phyloP scores from a whole-genome alignment of 495 filamentous ascomycete genomes.

The Clohesyomyces aquaticus region DNA sequence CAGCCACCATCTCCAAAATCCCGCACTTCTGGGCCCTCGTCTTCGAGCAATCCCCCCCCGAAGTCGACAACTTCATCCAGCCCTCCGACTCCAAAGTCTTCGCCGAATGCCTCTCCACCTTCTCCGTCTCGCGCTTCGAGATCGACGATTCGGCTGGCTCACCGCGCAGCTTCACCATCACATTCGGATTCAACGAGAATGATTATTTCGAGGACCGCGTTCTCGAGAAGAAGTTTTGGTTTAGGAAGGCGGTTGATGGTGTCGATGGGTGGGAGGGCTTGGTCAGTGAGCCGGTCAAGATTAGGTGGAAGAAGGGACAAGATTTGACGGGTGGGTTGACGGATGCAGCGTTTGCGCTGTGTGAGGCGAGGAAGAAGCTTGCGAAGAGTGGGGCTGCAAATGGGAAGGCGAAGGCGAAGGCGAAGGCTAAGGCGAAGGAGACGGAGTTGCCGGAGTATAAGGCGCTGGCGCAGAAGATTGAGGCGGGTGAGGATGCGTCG shows the following conservation, averaged over 20 bases:
- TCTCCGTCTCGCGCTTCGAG: slow-evolving; percentile 79
- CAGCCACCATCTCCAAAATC: slow-evolving; percentile 67
- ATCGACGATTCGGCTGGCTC: slow-evolving; percentile 61
- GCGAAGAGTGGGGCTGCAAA: too few species aligned
- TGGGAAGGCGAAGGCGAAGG: slow-evolving; percentile 32
- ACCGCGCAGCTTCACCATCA: slow-evolving; percentile 66
- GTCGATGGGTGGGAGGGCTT: slow-evolving; percentile 72
- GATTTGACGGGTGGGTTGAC: slow-evolving; percentile 83
- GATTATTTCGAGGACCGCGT: slow-evolving; percentile 72
- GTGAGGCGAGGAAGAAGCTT: slow-evolving; percentile 64
- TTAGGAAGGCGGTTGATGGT: slow-evolving; percentile 57
- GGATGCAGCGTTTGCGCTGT: slow-evolving; percentile 67
- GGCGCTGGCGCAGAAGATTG: slow-evolving; percentile 59
- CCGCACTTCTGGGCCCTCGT: slow-evolving; percentile 88
- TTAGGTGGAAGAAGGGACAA: slow-evolving; percentile 83
- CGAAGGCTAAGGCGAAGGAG: slow-evolving; percentile 16
- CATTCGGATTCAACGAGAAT: slow-evolving; percentile 68
- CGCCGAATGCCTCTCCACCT: slow-evolving; percentile 58
- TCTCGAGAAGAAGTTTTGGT: slow-evolving; percentile 89
- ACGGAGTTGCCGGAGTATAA: slow-evolving; percentile 55
- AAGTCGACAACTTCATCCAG: slow-evolving; percentile 84
- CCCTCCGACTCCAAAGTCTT: slow-evolving; percentile 73
- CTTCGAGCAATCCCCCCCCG: slow-evolving; percentile 76
- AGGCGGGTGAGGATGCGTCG: slow-evolving; percentile 58
- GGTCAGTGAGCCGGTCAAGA: slow-evolving; percentile 80